Conservation (phyloP, 208 protist species). For the Wallacemonas collosoma region DNA sequence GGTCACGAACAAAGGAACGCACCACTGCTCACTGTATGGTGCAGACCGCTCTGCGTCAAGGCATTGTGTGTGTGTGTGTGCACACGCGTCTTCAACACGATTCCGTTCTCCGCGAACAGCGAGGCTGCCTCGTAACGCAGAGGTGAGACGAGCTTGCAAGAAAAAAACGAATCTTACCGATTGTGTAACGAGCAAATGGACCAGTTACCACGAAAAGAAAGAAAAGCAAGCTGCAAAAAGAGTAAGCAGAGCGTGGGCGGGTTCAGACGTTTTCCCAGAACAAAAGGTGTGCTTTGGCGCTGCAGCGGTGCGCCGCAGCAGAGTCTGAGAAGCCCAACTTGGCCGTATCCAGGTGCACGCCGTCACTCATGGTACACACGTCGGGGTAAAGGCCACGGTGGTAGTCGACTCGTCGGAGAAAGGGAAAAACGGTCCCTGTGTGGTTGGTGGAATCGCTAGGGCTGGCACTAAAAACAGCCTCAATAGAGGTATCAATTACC, state of each 20-base stretch:
- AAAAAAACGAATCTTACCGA: no score
- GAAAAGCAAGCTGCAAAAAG: neutral
- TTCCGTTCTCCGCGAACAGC: no score
- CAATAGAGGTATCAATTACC: neutral
- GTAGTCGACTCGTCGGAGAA: neutral
- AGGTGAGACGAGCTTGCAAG: no score
- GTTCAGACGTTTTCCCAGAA: constrained; percentile 1
- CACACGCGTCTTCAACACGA: no score
- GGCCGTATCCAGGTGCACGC: constrained; percentile 8
- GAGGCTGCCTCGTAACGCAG: no score
- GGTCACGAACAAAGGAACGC: no score
- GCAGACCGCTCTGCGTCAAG: no score
- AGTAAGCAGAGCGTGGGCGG: neutral
- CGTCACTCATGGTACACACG: constrained; percentile 17
- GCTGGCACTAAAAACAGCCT: neutral
- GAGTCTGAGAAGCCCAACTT: constrained; percentile 12
- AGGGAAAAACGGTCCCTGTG: neutral
- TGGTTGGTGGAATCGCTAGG: neutral
- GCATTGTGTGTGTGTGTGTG: no score
- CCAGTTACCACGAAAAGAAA: neutral
- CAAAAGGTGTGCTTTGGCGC: neutral
- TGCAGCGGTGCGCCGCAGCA: neutral
- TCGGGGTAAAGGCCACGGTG: neutral
- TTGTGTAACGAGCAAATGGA: no score
- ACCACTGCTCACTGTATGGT: no score